Percentiles rank a stretch among this genome's conserved stretches.
Evolutionary conservation across 768 basidiomycete genomes (phyloP).

Genomic region (Phallus indusiatus): DNA sequence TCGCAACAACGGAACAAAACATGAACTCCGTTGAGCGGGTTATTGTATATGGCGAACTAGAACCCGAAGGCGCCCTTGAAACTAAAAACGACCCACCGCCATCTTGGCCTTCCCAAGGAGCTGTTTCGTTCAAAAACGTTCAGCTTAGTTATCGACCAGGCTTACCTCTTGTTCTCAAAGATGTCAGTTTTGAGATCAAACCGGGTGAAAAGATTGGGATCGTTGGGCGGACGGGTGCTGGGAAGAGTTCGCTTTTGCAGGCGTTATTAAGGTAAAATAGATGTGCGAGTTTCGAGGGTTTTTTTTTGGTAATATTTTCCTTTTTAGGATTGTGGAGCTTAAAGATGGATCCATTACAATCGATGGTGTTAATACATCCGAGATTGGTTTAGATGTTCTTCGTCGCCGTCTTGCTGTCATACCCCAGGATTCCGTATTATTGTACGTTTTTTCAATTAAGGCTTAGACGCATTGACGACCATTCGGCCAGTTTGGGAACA

Average conservation of each 20-base stretch:
- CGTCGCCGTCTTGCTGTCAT: slow-evolving; percentile 52
- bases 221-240: slow-evolving; percentile 42
- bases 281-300: not conserved
- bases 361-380: slow-evolving; percentile 43
- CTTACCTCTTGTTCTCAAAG: slow-evolving; percentile 56
- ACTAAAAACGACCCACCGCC: slow-evolving; percentile 37
- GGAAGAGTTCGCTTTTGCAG: slow-evolving; percentile 50
- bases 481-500: slow-evolving; percentile 25
- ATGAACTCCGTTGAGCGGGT: slow-evolving; percentile 69
- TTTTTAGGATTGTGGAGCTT: slow-evolving; percentile 48
- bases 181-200: slow-evolving; percentile 42
- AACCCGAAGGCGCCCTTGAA: slow-evolving; percentile 36
- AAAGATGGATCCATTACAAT: slow-evolving; percentile 47
- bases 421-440: slow-evolving; percentile 56
- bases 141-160: slow-evolving; percentile 51
- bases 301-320: not conserved
- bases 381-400: slow-evolving; percentile 46
- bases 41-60: slow-evolving; percentile 56
- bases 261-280: slow-evolving; percentile 40
- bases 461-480: slow-evolving; percentile 10
- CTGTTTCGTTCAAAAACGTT: slow-evolving; percentile 47
- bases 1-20: slow-evolving; percentile 55
- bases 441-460: slow-evolving; percentile 19
- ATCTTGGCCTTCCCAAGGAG: slow-evolving; percentile 43
- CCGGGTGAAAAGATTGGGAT: slow-evolving; percentile 59